phyloP scores from a whole-genome alignment of 306 rosid genomes.

The Cajanus cajan region DNA sequence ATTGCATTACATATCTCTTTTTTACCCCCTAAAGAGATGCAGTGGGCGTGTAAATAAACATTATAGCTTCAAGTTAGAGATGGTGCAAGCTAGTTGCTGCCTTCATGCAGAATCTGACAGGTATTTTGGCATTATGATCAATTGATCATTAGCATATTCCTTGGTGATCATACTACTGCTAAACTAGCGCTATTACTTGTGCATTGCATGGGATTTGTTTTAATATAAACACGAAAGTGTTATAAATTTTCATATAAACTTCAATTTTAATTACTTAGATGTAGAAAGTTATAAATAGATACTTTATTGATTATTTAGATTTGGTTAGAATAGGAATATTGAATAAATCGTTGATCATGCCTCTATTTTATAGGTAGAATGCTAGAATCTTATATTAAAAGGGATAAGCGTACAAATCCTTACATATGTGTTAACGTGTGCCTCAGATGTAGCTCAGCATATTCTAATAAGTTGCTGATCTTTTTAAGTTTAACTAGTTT shows the following conservation, averaged over 20 bases:
- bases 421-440: not conserved
- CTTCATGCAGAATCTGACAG: conserved; percentile 41
- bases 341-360: not conserved
- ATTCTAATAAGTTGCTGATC: not conserved
- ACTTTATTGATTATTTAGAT: not conserved
- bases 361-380: not conserved
- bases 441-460: not conserved
- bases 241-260: not conserved
- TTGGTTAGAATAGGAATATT: not conserved
- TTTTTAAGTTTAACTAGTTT: conserved; percentile 7
- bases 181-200: not conserved
- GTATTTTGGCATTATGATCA: conserved; percentile 29
- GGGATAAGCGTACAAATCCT: not conserved
- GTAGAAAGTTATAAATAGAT: not conserved
- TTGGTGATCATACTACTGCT: not conserved
- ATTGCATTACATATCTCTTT: not conserved
- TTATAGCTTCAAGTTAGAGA: conserved; percentile 30
- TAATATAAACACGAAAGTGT: not conserved
- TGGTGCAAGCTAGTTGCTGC: conserved; percentile 32
- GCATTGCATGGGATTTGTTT: not conserved
- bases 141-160: conserved; percentile 4
- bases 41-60: conserved; percentile 35
- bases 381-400: not conserved
- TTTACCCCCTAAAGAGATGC: conserved; percentile 32
- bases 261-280: not conserved